Evolutionary conservation across 2,329 filamentous ascomycete genomes (phyloP).

Genomic region (Xylaria sp.): DNA sequence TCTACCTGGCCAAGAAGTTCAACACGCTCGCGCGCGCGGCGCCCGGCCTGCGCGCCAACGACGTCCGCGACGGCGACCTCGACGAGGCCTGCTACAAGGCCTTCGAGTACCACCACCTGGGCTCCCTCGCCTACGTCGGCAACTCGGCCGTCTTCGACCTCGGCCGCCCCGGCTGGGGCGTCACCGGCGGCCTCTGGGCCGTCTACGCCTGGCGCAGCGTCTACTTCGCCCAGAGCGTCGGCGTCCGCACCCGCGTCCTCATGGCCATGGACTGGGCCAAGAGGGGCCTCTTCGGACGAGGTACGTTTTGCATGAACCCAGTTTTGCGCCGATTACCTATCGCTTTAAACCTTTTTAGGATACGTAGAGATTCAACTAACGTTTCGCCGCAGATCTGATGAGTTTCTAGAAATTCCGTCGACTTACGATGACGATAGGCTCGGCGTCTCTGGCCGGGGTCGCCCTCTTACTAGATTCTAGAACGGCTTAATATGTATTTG

Average conservation of each 20-base stretch:
- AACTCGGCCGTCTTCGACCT: constrained; percentile 96
- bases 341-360: too few relatives aligned
- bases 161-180: constrained; percentile 71
- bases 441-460: too few relatives aligned
- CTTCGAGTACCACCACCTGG: constrained; percentile 91
- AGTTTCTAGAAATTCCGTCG: constrained; percentile 38
- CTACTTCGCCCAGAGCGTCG: constrained; percentile 97
- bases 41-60: constrained; percentile 75
- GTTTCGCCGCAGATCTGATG: constrained; percentile 30
- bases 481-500: too few relatives aligned
- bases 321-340: too few relatives aligned
- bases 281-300: constrained; percentile 90
- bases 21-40: constrained; percentile 83
- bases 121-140: constrained; percentile 90
- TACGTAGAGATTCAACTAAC: constrained; percentile 5
- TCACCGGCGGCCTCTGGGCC: constrained; percentile 83
- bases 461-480: too few relatives aligned
- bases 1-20: constrained; percentile 91
- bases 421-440: too few relatives aligned
- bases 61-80: constrained; percentile 84
- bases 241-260: constrained; percentile 82
- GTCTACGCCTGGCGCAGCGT: constrained; percentile 96
- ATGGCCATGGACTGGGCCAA: constrained; percentile 99
- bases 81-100: constrained; percentile 92
- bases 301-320: too few relatives aligned